These are phyloP conservation scores for Paracamarosporium sp. DNA, from an alignment of 2,329 filamentous ascomycete species.

Conservation along the genomic window DNA sequence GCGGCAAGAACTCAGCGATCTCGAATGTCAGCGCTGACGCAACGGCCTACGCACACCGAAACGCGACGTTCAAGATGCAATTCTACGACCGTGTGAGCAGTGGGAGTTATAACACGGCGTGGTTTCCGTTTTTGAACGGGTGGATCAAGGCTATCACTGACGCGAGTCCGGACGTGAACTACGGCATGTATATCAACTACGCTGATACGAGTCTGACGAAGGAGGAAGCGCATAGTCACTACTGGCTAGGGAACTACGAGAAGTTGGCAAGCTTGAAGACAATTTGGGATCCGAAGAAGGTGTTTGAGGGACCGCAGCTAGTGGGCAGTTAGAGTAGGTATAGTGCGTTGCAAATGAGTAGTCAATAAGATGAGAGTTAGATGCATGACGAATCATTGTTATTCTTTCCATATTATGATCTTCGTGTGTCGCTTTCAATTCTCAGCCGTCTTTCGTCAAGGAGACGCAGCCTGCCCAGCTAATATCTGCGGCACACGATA, in stretches of 20 bases:
- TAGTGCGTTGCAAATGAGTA: no score
- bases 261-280: constrained; percentile 41
- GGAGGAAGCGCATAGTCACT: constrained; percentile 52
- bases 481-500: background rate
- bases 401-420: background rate
- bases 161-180: constrained; percentile 30
- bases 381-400: no score
- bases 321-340: constrained; percentile 22
- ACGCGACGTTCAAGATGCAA: constrained; percentile 35
- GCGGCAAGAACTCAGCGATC: constrained; percentile 25
- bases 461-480: no score
- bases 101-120: constrained; percentile 39
- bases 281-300: constrained; percentile 41
- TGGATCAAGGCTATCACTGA: constrained; percentile 45
- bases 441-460: background rate
- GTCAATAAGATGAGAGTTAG: background rate
- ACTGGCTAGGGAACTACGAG: constrained; percentile 49
- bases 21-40: constrained; percentile 16
- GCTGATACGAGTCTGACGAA: constrained; percentile 54
- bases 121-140: constrained; percentile 45
- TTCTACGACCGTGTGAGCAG: constrained; percentile 27
- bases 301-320: constrained; percentile 34
- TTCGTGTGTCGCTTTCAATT: background rate
- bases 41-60: constrained; percentile 34
- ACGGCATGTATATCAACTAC: constrained; percentile 60